Conservation (phyloP, 305 asterid species). For the Lippia alba region DNA sequence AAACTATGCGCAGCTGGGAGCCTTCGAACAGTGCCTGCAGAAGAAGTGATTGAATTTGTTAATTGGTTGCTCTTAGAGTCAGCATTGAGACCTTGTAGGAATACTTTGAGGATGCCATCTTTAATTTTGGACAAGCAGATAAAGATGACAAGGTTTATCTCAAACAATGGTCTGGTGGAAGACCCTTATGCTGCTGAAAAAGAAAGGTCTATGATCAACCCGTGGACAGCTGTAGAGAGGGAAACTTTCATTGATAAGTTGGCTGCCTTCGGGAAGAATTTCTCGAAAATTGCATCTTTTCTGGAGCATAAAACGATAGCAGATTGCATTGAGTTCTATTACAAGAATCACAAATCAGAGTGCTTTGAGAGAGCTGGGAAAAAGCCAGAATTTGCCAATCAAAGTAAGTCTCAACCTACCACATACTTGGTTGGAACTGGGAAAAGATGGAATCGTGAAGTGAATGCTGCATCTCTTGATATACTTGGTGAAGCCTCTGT, state of each 20-base stretch:
- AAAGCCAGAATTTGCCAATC: conserved; percentile 64
- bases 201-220: conserved; percentile 74
- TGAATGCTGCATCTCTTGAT: conserved; percentile 82
- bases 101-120: conserved; percentile 85
- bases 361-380: conserved; percentile 72
- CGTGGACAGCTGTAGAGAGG: conserved; percentile 81
- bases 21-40: conserved; percentile 54
- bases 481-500: conserved; percentile 84
- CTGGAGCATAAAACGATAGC: conserved; percentile 80
- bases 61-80: conserved; percentile 64
- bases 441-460: conserved; percentile 85
- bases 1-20: conserved; percentile 65
- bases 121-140: conserved; percentile 76
- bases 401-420: conserved; percentile 63
- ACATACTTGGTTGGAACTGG: conserved; percentile 82
- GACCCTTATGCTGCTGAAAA: conserved; percentile 84
- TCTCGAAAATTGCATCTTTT: conserved; percentile 79
- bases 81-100: conserved; percentile 67
- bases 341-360: conserved; percentile 93
- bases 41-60: conserved; percentile 60
- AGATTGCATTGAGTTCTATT: conserved; percentile 94
- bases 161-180: conserved; percentile 83
- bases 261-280: conserved; percentile 75
- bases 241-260: conserved; percentile 85
- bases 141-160: conserved; percentile 65